Base-by-base conservation (phyloP, 2,329 filamentous ascomycete species). In the Parasarocladium wereldwijsianum region DNA sequence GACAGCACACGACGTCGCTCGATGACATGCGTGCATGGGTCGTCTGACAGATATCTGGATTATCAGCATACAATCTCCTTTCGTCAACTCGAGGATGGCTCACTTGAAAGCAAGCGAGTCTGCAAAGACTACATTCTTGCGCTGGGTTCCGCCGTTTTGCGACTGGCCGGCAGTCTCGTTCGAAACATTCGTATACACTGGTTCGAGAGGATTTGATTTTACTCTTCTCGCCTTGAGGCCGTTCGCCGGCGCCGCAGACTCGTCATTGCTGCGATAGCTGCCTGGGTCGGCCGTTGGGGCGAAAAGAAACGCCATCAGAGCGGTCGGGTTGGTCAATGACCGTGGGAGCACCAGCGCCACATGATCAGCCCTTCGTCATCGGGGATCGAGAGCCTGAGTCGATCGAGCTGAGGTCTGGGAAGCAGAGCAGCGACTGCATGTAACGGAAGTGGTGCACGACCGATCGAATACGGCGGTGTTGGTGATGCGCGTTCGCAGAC, bases 1-100 rank as follows among this genome's bases (percentile, higher is more conserved):
- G 70, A 59, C 5, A 98, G 65, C 29, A 68, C 60, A 29, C 67
- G 64, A 32, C 73, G 71, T 31, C 78, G 76, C 41, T 86, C 72
- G 38, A 93, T 62, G 6, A 93, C 73, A 3, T 63, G 65, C 4
- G 84, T 85, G 5, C 69, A 71, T 2, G 74, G 62, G 39, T 96
- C 90, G 47, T 92, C 81, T 57, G 93, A 81, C 14, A 98, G 70
- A 46, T 87, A 93, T 37, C 69, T 74, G 38, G 8, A 23, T 9
- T 16, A 10, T 7, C 9, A 15, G 16, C n/a, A 14, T 3, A 31
- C 12, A 15, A 21, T n/a, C 5, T 6, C n/a, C 17, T 8, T 5
- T 4, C 7, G 8, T 19, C 11, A 28, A n/a, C 23, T 10, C 4
- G 10, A 33, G 28, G 26, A 4, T 17, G 10, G 32, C 56, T 29